Evolutionary conservation across 768 basidiomycete species (phyloP).

Genomic region (Mycena galopus): DNA sequence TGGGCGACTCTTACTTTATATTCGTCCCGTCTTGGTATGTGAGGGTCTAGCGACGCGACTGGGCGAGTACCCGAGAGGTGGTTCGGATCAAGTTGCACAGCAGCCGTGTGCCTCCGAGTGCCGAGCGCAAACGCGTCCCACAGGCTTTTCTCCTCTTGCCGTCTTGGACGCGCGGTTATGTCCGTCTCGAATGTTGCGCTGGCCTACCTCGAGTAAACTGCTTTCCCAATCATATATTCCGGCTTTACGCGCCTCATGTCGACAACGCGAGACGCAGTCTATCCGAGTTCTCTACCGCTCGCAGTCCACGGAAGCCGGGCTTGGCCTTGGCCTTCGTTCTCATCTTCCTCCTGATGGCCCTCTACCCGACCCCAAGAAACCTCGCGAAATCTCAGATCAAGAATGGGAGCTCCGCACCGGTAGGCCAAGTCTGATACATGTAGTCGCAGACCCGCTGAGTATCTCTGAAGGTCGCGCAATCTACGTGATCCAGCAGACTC

Average conservation of each 20-base stretch:
- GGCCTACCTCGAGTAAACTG: conserved; percentile 5
- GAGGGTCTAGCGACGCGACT: too few species aligned
- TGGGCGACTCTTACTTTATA: too few species aligned
- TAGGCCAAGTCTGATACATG: conserved; percentile 42
- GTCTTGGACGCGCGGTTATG: conserved; percentile 7
- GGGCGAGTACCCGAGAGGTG: too few species aligned
- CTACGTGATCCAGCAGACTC: conserved; percentile 73
- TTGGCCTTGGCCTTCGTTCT: conserved; percentile 55
- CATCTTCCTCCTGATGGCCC: conserved; percentile 53
- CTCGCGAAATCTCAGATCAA: conserved; percentile 66
- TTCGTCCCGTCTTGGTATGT: too few species aligned
- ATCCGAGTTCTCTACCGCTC: neutral
- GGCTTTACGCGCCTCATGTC: neutral
- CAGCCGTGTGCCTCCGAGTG: neutral
- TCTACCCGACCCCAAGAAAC: conserved; percentile 41
- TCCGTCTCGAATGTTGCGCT: conserved; percentile 14
- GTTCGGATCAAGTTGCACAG: neutral
- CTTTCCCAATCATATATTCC: neutral
- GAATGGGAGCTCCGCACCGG: conserved; percentile 88
- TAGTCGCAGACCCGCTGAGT: neutral
- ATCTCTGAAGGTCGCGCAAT: conserved; percentile 72
- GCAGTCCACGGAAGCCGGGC: conserved; percentile 37
- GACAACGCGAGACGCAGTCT: neutral
- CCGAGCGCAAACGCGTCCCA: conserved; percentile 1
- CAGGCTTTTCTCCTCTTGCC: neutral